Evolutionary conservation across 768 basidiomycete species (phyloP).

Genomic region (Cystobasidiopsis lactophilus): DNA sequence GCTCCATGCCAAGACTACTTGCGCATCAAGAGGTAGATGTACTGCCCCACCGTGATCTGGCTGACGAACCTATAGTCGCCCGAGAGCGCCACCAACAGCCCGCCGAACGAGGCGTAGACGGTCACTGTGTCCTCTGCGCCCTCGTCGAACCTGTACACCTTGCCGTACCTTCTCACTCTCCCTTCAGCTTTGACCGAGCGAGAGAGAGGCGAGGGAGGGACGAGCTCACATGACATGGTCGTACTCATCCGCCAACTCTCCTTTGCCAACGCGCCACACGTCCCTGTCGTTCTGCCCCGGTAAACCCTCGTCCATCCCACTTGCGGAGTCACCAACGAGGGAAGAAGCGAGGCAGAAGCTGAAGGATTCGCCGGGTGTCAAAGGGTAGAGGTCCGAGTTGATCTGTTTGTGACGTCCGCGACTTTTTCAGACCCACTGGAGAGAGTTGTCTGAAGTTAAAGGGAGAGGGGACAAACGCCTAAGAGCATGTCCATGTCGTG

Average conservation of each 20-base stretch:
- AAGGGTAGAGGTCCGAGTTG: constrained; percentile 71
- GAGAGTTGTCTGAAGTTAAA: too few relatives aligned
- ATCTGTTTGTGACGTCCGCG: constrained; percentile 2
- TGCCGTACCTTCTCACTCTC: constrained; percentile 1
- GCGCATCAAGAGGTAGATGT: constrained; percentile 69
- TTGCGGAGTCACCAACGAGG: constrained; percentile 33
- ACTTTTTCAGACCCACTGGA: neutral
- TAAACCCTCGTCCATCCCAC: constrained; percentile 28
- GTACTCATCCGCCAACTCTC: constrained; percentile 78
- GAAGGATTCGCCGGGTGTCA: constrained; percentile 45
- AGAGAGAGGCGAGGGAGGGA: constrained; percentile 32
- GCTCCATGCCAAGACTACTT: too few relatives aligned
- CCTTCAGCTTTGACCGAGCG: neutral
- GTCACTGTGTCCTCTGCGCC: constrained; percentile 72
- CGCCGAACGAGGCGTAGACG: constrained; percentile 89
- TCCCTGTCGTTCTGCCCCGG: constrained; percentile 35
- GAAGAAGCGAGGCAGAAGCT: constrained; percentile 71
- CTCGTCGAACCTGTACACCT: constrained; percentile 95
- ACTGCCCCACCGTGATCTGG: constrained; percentile 75
- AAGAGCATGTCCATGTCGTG: constrained; percentile 79
- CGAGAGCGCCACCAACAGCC: constrained; percentile 75
- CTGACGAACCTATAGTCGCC: constrained; percentile 84
- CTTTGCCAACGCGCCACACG: constrained; percentile 43
- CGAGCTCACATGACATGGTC: constrained; percentile 99
- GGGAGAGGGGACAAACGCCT: constrained; percentile 38